phyloP scores from a whole-genome alignment of 2,329 filamentous ascomycete species.

The Beauveria sp. region DNA sequence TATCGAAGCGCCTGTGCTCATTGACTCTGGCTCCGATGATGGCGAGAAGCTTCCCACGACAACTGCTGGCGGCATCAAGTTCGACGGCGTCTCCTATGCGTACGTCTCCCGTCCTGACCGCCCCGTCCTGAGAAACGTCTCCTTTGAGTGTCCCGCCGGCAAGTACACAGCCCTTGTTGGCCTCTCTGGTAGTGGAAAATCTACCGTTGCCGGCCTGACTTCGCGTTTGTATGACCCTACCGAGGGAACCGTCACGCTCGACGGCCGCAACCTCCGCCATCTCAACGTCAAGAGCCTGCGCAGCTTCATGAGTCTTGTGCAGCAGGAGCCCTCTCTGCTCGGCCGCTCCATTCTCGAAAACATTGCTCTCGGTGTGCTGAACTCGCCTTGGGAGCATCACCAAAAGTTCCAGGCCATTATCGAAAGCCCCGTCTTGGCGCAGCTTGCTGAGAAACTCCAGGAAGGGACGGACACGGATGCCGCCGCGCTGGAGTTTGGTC shows the following conservation, averaged over 20 bases:
- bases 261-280: slow-evolving; percentile 38
- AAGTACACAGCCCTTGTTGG: slow-evolving; percentile 51
- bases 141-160: slow-evolving; percentile 40
- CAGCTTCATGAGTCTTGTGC: slow-evolving; percentile 35
- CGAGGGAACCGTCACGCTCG: slow-evolving; percentile 38
- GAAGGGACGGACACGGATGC: slow-evolving; percentile 39
- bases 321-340: slow-evolving; percentile 38
- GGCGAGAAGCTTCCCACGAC: slow-evolving; percentile 36
- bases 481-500: slow-evolving; percentile 35
- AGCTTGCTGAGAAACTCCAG: slow-evolving; percentile 45
- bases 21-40: slow-evolving; percentile 32
- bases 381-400: slow-evolving; percentile 33
- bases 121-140: slow-evolving; percentile 34
- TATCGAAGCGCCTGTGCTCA: slow-evolving; percentile 42
- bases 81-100: slow-evolving; percentile 36
- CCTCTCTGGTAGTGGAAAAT: slow-evolving; percentile 51
- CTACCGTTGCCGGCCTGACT: slow-evolving; percentile 46
- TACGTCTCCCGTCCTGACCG: slow-evolving; percentile 37
- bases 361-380: slow-evolving; percentile 42
- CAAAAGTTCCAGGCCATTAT: slow-evolving; percentile 36
- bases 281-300: slow-evolving; percentile 39
- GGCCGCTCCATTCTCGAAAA: slow-evolving; percentile 42
- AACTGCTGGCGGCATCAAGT: slow-evolving; percentile 29
- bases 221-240: slow-evolving; percentile 51
- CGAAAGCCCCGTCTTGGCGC: slow-evolving; percentile 38